Evolutionary conservation across 345 rosid species (phyloP).

Genomic region (Populus tremula): DNA sequence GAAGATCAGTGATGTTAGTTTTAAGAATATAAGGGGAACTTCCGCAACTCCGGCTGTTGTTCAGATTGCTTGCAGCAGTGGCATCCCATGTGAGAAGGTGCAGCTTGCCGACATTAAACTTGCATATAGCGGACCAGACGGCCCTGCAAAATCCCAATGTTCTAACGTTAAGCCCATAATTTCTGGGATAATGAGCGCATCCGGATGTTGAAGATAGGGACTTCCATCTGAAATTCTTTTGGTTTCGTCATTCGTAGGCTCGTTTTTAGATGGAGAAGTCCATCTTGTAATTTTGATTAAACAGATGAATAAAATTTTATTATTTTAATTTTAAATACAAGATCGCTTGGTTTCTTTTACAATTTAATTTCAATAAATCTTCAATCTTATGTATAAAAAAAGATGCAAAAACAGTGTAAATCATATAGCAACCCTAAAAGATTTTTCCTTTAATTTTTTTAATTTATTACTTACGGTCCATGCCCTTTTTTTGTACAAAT

Average conservation of each 20-base stretch:
- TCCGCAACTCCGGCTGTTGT: background rate
- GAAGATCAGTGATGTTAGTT: background rate
- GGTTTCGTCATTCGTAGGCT: background rate
- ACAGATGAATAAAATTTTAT: too few relatives aligned
- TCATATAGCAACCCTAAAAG: too few relatives aligned
- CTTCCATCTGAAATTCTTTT: background rate
- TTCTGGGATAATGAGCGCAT: background rate
- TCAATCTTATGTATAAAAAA: too few relatives aligned
- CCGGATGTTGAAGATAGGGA: background rate
- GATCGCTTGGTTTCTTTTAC: background rate
- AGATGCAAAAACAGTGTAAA: too few relatives aligned
- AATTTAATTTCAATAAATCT: too few relatives aligned
- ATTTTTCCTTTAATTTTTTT: too few relatives aligned
- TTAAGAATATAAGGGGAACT: slow-evolving; percentile 1
- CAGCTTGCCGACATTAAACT: background rate
- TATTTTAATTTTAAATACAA: too few relatives aligned
- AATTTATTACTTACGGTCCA: too few relatives aligned
- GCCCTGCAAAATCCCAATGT: background rate
- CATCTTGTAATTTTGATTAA: background rate
- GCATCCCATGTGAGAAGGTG: background rate
- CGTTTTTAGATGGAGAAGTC: background rate
- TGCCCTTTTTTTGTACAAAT: too few relatives aligned
- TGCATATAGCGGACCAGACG: background rate
- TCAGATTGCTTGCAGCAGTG: background rate
- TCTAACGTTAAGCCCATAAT: background rate